Evolutionary conservation across 805 yeast genomes (phyloP), one percentile per base, ranked within the genome.

Genomic region (Teunomyces funiuensis): DNA sequence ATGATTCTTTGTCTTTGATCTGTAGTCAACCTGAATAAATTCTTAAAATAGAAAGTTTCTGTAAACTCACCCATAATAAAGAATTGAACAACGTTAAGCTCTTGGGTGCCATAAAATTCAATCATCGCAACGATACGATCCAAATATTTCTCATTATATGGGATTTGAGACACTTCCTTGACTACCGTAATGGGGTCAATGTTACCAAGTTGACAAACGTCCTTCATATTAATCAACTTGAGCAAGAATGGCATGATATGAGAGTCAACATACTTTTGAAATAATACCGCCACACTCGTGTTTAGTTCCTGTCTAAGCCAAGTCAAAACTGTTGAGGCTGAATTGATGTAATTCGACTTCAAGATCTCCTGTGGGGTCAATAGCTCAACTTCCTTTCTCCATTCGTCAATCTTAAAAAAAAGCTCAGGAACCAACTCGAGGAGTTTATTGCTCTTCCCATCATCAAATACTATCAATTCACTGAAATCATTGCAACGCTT

Each of bases 141-240:
- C 16, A 67, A 45, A 20, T 54, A 43, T 2, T 42, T 39, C 1
- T 41, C 22, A 14, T 48, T 54, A 42, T 50, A 68, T 1, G 69
- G 66, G 17, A 69, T 61, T 44, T 70, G 74, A 0, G 74, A 83
- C 45, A 54, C 82, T 51, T 44, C 58, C 52, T 43, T 71, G 52
- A 50, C 78, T 40, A 51, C 78, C 49, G 44, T 52, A 2, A 76
- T 69, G 0, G 91, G 85, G 28, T 73, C 71, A 8, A 85, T 61
- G 23, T 74, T 74, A 0, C 83, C 83, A 42, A 85, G 61, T 49
- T 85, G 87, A 50, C 95, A 85, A 10, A 87, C 87, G 46, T 91
- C 97, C 45, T 87, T 81, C 69, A 85, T 75, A 33, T 73, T 75
- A 39, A 81, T 77, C 36, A 88, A 63, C 13, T 74, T 68, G 53